Base-by-base conservation (phyloP, 73 alveolate species). In the Tetrahymena borealis region DNA sequence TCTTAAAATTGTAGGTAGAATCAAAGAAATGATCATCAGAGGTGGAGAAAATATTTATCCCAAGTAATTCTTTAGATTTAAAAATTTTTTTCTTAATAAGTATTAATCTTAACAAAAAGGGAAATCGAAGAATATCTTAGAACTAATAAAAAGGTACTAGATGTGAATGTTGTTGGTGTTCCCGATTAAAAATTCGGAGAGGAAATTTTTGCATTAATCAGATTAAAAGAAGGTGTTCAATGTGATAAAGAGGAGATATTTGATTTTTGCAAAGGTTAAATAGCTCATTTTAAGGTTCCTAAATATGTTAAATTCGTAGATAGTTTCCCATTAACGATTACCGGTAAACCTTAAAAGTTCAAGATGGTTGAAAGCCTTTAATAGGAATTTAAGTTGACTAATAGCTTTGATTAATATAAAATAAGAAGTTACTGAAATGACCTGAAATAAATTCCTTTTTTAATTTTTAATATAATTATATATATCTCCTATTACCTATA, bases 11-110 rank as follows among this genome's bases (percentile, higher is more conserved):
- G 96, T 96, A 38, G 99, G 99, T 8, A 97, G 99, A 92, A 91
- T 94, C 32, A 96, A 97, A 78, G 99, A 97, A 40, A 91, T 97
- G 97, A 97, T 97, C 31, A 97, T 97, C 2, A 96, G 99, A 78
- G 99, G 99, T 38, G 99, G 99, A 12, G 99, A 97, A 39, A 97
- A 97, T 90, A 94, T 97, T 37, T 97, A 92, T 94, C 99, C 99
- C 2, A 94, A 90, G 85, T 60, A 60, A 41, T 4, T 1, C 20
- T 41, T 2, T 3, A 18, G 16, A 11, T 41, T 41, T 18, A 41
- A 31, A 7, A 3, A 2, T 39, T 39, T 39, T 39, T 39, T 39
- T 39, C 9, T 20, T 20, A 60, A 18, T 15, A 60, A 60, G 3
- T 5, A 0, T 60, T 60, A 15, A 24, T 9, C 10, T 20, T 60